These are phyloP conservation scores for Pseudozyma pruni DNA, from an alignment of 1,284 basidiomycete species.

Conservation along the genomic window DNA sequence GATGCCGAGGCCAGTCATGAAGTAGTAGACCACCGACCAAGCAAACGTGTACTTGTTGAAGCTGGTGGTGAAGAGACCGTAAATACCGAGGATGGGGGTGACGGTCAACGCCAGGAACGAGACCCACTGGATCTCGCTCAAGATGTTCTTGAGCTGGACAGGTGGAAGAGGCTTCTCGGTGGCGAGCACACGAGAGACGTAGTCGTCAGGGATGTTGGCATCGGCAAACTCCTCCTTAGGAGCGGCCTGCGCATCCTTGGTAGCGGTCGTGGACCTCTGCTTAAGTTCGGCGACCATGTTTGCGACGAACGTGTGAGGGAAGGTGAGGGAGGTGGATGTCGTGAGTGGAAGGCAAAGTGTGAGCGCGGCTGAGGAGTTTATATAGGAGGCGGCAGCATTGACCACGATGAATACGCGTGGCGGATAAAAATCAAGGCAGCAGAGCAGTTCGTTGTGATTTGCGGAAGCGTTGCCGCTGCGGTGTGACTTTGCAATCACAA, in stretches of 20 bases:
- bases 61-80: conserved; percentile 60
- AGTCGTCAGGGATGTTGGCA: conserved; percentile 62
- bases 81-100: conserved; percentile 59
- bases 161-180: conserved; percentile 62
- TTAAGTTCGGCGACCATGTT: conserved; percentile 47
- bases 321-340: too few relatives aligned
- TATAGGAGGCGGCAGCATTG: too few relatives aligned
- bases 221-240: conserved; percentile 54
- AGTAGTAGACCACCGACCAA: conserved; percentile 63
- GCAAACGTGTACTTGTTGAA: conserved; percentile 48
- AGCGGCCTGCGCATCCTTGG: conserved; percentile 48
- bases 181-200: conserved; percentile 56
- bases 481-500: too few relatives aligned
- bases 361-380: too few relatives aligned
- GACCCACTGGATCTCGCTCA: conserved; percentile 66
- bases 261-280: conserved; percentile 37
- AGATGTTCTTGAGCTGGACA: conserved; percentile 59
- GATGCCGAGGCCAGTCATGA: conserved; percentile 65
- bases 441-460: too few relatives aligned
- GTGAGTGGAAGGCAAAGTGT: too few relatives aligned
- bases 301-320: conserved; percentile 6
- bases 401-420: too few relatives aligned
- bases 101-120: conserved; percentile 61
- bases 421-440: too few relatives aligned
- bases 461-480: too few relatives aligned